These are phyloP conservation scores for Boletus pseudo-olivaceus DNA, from an alignment of 768 basidiomycete species.

Conservation along the genomic window DNA sequence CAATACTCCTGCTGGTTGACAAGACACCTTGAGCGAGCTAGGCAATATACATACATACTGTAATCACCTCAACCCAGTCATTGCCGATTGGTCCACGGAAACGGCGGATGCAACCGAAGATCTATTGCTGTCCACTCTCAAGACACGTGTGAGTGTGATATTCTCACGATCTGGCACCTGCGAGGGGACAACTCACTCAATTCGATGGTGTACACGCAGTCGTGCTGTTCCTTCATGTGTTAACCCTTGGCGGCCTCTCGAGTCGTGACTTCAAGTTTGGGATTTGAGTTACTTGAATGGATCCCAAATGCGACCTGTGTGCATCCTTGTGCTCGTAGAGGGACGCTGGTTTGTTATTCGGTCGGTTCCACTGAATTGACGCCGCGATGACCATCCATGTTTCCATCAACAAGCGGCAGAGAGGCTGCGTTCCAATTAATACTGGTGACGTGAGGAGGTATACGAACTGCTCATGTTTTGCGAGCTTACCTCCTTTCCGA, in stretches of 20 bases:
- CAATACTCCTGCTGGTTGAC: background rate
- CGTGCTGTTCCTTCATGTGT: conserved; percentile 13
- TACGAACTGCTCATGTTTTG: conserved; percentile 19
- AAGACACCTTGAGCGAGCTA: background rate
- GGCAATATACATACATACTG: background rate
- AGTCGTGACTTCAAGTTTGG: too few species aligned
- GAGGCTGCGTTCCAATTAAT: too few species aligned
- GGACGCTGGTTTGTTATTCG: too few species aligned
- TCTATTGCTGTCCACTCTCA: too few species aligned
- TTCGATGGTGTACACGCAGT: background rate
- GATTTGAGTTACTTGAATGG: background rate
- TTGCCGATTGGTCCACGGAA: background rate
- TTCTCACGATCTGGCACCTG: background rate
- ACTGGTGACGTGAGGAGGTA: background rate
- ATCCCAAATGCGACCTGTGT: background rate
- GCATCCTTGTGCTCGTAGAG: too few species aligned
- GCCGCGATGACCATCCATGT: too few species aligned
- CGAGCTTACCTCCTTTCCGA: conserved; percentile 53
- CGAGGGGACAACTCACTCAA: background rate
- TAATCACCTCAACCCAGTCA: background rate
- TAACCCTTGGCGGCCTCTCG: too few species aligned
- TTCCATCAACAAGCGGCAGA: conserved; percentile 44
- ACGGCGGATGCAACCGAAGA: too few species aligned
- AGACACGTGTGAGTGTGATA: too few species aligned
- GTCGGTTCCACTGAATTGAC: too few species aligned